phyloP scores from a whole-genome alignment of 1,284 basidiomycete genomes.

The Phenoliferia sp. region DNA sequence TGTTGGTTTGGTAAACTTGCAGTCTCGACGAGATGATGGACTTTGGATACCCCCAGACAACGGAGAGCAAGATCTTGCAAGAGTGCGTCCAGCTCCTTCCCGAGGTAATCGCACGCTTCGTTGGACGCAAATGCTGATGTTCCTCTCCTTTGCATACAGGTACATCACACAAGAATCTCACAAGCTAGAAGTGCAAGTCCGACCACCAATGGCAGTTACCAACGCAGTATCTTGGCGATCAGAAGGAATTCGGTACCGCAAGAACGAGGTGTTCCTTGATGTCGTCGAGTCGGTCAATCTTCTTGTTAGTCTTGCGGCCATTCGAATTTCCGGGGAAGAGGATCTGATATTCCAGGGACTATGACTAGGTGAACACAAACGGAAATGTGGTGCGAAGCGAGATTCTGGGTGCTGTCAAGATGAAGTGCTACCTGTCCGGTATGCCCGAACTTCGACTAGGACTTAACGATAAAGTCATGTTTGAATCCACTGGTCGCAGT shows the following conservation, averaged over 20 bases:
- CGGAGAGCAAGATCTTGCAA: conserved; percentile 97
- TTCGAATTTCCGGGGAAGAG: too few relatives aligned
- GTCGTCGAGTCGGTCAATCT: conserved; percentile 97
- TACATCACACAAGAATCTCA: conserved; percentile 99
- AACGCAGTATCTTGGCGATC: conserved; percentile 99
- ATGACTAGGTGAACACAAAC: conserved; percentile 80
- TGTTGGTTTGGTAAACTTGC: too few relatives aligned
- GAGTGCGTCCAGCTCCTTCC: conserved; percentile 56
- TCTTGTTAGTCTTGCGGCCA: conserved; percentile 55
- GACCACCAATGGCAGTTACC: conserved; percentile 95
- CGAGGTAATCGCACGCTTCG: neutral
- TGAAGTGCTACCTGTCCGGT: conserved; percentile 98
- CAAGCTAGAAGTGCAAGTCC: conserved; percentile 94
- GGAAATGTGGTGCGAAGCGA: conserved; percentile 97
- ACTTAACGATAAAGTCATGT: conserved; percentile 99
- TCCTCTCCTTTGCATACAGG: conserved; percentile 53
- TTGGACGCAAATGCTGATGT: neutral
- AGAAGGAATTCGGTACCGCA: conserved; percentile 94
- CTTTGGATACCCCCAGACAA: conserved; percentile 98
- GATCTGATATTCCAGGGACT: neutral
- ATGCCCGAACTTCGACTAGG: conserved; percentile 97
- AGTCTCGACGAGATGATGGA: conserved; percentile 99
- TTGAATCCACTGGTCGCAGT: conserved; percentile 94
- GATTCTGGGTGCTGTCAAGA: conserved; percentile 95
- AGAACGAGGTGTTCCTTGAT: conserved; percentile 99